These are phyloP conservation scores for Ephemerocybe angulata DNA, from an alignment of 768 basidiomycete genomes.

Conservation along the genomic window DNA sequence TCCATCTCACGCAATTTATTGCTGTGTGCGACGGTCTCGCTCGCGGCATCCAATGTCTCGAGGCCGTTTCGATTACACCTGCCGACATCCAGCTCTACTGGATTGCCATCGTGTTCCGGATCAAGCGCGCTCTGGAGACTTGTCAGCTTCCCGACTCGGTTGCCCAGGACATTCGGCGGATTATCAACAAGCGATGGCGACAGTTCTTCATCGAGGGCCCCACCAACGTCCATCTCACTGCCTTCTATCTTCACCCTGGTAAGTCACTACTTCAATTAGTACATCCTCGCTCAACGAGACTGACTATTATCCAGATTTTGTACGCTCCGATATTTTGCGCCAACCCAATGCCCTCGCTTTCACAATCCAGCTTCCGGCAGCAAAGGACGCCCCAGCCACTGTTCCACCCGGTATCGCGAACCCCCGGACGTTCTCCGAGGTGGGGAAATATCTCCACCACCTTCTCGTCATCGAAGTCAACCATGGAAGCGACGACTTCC, in stretches of 20 bases:
- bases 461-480: conserved; percentile 18
- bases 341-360: conserved; percentile 25
- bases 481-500: conserved; percentile 15
- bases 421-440: conserved; percentile 24
- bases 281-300: background rate
- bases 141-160: conserved; percentile 16
- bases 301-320: conserved; percentile 12
- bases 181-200: conserved; percentile 24
- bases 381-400: conserved; percentile 10
- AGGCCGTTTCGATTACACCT: conserved; percentile 22
- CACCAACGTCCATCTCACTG: conserved; percentile 26
- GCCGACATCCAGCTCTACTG: conserved; percentile 35
- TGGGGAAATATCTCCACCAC: conserved; percentile 18
- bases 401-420: conserved; percentile 19
- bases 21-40: conserved; percentile 24
- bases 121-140: conserved; percentile 16
- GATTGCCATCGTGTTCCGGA: conserved; percentile 26
- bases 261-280: background rate
- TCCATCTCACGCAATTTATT: conserved; percentile 21
- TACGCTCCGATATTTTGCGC: conserved; percentile 23
- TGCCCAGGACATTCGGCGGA: conserved; percentile 22
- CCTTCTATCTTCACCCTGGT: conserved; percentile 33
- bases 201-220: conserved; percentile 27
- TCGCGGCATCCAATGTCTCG: conserved; percentile 28
- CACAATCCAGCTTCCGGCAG: conserved; percentile 18